Evolutionary conservation across 768 basidiomycete species (phyloP).

Genomic region (Agrocybe chaxingu): DNA sequence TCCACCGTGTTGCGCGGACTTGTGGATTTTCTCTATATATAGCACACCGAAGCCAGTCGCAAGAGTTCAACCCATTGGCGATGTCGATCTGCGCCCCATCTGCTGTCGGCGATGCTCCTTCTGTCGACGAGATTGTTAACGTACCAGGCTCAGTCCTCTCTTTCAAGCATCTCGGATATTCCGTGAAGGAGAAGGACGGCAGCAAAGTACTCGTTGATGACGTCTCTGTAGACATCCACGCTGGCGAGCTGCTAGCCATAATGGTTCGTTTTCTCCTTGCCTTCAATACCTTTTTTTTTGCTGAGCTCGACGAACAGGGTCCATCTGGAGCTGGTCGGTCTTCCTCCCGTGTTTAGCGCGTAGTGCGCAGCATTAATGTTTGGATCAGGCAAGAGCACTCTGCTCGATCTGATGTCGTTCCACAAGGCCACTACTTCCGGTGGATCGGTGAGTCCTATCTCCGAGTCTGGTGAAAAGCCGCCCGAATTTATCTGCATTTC

Average conservation of each 20-base stretch:
- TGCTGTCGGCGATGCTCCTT: neutral
- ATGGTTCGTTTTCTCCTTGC: constrained; percentile 27
- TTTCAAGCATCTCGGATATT: constrained; percentile 32
- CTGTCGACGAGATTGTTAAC: neutral
- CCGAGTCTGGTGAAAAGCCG: too few relatives aligned
- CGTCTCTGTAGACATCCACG: constrained; percentile 34
- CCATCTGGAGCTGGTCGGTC: constrained; percentile 40
- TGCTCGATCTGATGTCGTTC: constrained; percentile 43
- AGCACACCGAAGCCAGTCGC: too few relatives aligned
- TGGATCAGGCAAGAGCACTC: constrained; percentile 37
- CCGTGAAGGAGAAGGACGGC: constrained; percentile 19
- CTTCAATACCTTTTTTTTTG: neutral
- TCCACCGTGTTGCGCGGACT: too few relatives aligned
- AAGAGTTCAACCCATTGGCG: too few relatives aligned
- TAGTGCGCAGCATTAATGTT: neutral
- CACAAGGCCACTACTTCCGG: constrained; percentile 29
- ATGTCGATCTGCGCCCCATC: neutral
- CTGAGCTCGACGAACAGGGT: constrained; percentile 23
- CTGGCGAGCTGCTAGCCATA: constrained; percentile 39
- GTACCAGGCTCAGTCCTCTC: constrained; percentile 25
- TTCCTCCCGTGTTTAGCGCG: neutral
- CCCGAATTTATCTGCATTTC: neutral
- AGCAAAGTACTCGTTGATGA: constrained; percentile 34
- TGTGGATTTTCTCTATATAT: too few relatives aligned
- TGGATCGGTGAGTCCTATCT: constrained; percentile 22